Percentiles rank a stretch among this genome's conserved stretches.
These are phyloP conservation scores for Mariannaea sp. DNA, from an alignment of 2,329 filamentous ascomycete genomes.

Conservation along the genomic window DNA sequence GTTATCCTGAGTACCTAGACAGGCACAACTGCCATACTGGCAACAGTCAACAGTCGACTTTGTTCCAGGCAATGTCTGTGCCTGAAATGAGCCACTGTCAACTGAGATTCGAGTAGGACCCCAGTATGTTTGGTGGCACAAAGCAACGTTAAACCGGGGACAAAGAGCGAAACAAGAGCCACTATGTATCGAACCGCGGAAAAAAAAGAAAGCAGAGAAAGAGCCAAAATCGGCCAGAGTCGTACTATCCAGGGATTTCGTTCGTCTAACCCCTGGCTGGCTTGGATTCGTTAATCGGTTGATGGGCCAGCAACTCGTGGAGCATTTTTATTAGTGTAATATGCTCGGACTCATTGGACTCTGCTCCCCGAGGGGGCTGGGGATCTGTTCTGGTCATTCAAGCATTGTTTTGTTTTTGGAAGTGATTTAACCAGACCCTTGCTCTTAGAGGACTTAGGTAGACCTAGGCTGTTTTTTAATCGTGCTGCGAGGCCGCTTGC, in stretches of 20 bases:
- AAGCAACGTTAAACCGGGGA: background rate
- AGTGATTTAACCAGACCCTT: too few species aligned
- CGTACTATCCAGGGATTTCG: background rate
- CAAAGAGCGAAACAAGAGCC: background rate
- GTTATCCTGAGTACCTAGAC: too few species aligned
- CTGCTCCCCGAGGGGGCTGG: too few species aligned
- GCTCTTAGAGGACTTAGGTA: too few species aligned
- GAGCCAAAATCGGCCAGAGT: background rate
- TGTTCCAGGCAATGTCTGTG: background rate
- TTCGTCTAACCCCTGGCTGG: background rate
- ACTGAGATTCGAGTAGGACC: conserved; percentile 4
- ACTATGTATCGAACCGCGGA: background rate
- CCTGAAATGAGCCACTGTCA: conserved; percentile 9
- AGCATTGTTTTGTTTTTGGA: too few species aligned
- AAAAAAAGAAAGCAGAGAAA: background rate
- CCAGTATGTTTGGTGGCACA: conserved; percentile 1
- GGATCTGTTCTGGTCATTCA: too few species aligned
- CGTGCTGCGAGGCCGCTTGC: too few species aligned
- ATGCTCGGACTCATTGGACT: too few species aligned
- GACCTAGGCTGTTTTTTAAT: too few species aligned
- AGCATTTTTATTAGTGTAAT: background rate
- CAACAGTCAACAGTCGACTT: too few species aligned
- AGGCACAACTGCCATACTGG: background rate
- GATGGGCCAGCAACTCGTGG: conserved; percentile 13
- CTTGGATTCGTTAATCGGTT: conserved; percentile 13